Conservation (phyloP, 73 alveolate species). For the Tetrahymena elliotti region DNA sequence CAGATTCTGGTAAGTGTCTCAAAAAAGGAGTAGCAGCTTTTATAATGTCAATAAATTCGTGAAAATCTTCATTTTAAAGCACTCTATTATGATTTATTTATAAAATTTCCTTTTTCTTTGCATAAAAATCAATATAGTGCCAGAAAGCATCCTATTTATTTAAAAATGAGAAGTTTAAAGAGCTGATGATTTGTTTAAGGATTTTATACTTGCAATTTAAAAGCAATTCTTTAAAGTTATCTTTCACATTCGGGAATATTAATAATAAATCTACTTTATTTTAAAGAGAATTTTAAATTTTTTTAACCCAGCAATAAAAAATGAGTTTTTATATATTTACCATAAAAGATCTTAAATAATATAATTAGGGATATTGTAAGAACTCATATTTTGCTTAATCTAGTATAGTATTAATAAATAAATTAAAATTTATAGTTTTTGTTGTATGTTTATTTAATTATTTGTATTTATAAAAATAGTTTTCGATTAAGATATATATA, state of each 20-base stretch:
- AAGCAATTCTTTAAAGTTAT: background rate
- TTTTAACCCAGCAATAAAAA: background rate
- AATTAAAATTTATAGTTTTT: background rate
- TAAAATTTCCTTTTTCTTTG: background rate
- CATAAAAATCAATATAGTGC: background rate
- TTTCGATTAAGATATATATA: background rate
- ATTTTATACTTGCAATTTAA: background rate
- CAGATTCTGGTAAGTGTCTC: background rate
- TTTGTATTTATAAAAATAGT: background rate
- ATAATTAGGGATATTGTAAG: background rate
- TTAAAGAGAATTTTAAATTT: background rate
- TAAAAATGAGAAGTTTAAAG: background rate
- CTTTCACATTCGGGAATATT: background rate
- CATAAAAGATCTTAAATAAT: background rate
- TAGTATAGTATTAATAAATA: background rate
- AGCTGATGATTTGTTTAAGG: background rate
- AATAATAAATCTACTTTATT: background rate
- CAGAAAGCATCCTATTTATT: background rate
- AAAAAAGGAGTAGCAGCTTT: background rate
- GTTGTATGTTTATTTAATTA: background rate
- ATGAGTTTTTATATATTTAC: background rate
- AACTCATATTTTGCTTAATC: background rate
- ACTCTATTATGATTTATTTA: background rate
- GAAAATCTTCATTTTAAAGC: background rate
- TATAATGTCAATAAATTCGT: background rate